Base-by-base conservation (phyloP, 805 yeast genomes). In the Kuraishia capsulata region DNA sequence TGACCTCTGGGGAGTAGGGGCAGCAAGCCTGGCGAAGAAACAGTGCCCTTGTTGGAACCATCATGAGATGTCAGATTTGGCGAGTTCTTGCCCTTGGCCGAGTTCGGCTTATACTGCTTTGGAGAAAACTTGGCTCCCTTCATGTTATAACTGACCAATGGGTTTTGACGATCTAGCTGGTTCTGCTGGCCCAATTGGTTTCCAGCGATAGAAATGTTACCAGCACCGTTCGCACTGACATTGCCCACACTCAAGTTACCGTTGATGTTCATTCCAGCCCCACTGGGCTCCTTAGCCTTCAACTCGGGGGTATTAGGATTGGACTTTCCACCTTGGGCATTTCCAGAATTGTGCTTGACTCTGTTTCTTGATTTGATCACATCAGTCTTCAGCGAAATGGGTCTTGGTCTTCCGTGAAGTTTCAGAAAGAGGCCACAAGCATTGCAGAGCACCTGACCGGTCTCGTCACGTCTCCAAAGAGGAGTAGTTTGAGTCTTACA, bases 401-500 rank as follows among this genome's bases (percentile, higher is more conserved):
- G 97, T 51, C 97, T 71, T 29, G 96, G 86, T 39, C 95, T 74
- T 19, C 96, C 96, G 54, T 89, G 97, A 31, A 89, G 70, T 61
- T 89, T 89, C 42, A 88, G 62, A 52, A 87, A 87, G 36, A 87
- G 65, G 0, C 96, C 96, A 64, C 96, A 87, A 8, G 97, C 97
- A 62, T 89, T 89, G 59, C 97, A 89, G 35, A 89, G 69, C 25
- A 89, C 95, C 50, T 80, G 81, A 13, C 95, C 95, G 9, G 84
- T 76, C 52, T 88, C 96, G 60, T 89, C 96, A 45, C 97, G 70
- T 59, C 97, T 73, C 97, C 97, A 89, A 21, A 89, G 65, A 1
- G 97, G 97, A 2, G 97, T 89, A 2, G 92, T 89, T 42, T 87
- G 83, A 2, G 97, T 89, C 51, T 81, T 74, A 63, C 97, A 89